A percentile compares a stretch with the other conserved stretches of the same genome.
phyloP scores from a whole-genome alignment of 2,329 filamentous ascomycete genomes.

The Hypoxylon sp. region DNA sequence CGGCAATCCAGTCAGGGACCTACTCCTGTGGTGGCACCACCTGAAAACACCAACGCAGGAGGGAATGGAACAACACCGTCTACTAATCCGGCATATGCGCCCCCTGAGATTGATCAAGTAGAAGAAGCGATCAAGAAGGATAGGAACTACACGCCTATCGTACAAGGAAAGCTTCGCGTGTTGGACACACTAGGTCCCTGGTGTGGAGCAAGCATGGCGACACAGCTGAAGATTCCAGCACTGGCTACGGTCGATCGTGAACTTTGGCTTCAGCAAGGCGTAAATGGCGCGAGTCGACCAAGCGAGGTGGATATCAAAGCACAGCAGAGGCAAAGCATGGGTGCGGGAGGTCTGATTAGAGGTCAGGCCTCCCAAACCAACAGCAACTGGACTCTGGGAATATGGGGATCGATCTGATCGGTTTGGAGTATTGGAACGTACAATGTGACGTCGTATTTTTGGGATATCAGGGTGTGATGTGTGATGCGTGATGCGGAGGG shows the following conservation, averaged over 20 bases:
- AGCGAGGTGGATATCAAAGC: conserved; percentile 66
- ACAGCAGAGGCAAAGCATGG: conserved; percentile 70
- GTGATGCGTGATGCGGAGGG: too few species aligned
- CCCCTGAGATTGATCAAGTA: conserved; percentile 64
- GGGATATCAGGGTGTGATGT: conserved; percentile 2
- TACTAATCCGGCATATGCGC: conserved; percentile 53
- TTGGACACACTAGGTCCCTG: conserved; percentile 77
- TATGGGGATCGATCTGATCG: conserved; percentile 65
- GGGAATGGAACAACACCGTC: conserved; percentile 47
- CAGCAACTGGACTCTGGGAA: conserved; percentile 67
- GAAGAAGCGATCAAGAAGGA: conserved; percentile 63
- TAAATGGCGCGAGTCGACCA: conserved; percentile 66
- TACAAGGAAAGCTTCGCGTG: conserved; percentile 69
- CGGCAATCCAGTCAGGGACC: conserved; percentile 38
- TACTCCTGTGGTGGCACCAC: conserved; percentile 33
- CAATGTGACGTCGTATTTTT: background rate
- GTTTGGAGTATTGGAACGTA: conserved; percentile 1
- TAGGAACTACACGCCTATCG: conserved; percentile 50
- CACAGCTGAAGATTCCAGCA: conserved; percentile 73
- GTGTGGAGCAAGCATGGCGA: conserved; percentile 76
- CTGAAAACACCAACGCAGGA: conserved; percentile 33
- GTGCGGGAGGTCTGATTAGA: conserved; percentile 60
- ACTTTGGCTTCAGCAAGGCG: conserved; percentile 73
- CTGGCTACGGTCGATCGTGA: conserved; percentile 77
- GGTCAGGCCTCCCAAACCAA: conserved; percentile 50